phyloP scores from a whole-genome alignment of 2,329 filamentous ascomycete genomes.

The Fusarium heterosporum region DNA sequence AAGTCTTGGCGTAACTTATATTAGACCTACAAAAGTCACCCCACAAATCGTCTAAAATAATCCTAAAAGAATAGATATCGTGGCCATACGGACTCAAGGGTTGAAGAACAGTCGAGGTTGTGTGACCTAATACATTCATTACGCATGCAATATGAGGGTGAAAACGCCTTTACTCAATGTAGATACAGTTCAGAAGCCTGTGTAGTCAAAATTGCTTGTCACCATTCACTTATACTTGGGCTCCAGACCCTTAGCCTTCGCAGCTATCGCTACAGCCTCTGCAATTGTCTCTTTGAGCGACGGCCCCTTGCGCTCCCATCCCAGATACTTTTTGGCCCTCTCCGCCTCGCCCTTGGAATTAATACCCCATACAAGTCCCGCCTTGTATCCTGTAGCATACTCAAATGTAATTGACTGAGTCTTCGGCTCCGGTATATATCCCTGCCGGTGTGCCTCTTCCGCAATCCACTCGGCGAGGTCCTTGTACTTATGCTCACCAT shows the following conservation, averaged over 20 bases:
- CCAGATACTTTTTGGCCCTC: conserved; percentile 60
- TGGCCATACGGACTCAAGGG: too few relatives aligned
- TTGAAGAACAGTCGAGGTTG: too few relatives aligned
- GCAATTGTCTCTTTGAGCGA: conserved; percentile 56
- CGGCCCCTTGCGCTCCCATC: conserved; percentile 56
- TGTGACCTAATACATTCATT: too few relatives aligned
- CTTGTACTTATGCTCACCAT: conserved; percentile 70
- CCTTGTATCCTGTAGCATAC: conserved; percentile 45
- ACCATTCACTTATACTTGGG: conserved; percentile 43
- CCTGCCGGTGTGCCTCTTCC: conserved; percentile 59
- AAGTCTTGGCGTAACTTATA: background rate
- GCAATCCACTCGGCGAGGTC: conserved; percentile 68
- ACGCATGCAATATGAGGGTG: too few relatives aligned
- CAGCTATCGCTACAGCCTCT: conserved; percentile 54
- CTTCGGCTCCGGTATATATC: conserved; percentile 46
- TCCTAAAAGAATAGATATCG: background rate
- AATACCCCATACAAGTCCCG: conserved; percentile 50
- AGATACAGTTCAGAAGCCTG: background rate
- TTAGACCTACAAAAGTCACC: background rate
- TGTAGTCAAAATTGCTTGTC: background rate
- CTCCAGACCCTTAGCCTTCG: conserved; percentile 52
- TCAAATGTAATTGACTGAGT: conserved; percentile 48
- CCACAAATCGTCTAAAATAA: background rate
- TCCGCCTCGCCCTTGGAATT: conserved; percentile 60
- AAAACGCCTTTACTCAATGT: too few relatives aligned